Percentiles rank a stretch among this genome's conserved stretches.
Conservation (phyloP, 2,329 filamentous ascomycete genomes). For the Microcera coccophila region DNA sequence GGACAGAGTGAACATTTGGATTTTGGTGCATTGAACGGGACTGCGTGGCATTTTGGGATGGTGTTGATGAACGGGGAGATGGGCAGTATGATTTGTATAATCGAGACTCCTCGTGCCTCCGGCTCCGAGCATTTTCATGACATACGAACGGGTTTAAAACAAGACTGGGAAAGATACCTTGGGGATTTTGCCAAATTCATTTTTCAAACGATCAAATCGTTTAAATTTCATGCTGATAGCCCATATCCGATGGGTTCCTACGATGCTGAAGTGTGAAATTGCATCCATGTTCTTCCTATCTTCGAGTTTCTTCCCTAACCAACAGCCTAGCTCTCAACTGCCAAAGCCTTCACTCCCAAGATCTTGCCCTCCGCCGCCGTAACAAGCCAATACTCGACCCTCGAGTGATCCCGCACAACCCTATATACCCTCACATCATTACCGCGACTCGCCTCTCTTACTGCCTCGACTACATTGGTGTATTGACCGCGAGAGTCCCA, state of each 20-base stretch:
- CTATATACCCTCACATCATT: constrained; percentile 72
- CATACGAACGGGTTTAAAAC: constrained; percentile 10
- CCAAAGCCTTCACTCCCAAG: constrained; percentile 74
- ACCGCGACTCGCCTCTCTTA: constrained; percentile 59
- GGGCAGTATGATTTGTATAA: too few relatives aligned
- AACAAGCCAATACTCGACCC: constrained; percentile 78
- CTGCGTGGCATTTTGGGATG: too few relatives aligned
- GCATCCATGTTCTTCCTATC: too few relatives aligned
- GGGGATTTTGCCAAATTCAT: too few relatives aligned
- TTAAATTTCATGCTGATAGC: too few relatives aligned
- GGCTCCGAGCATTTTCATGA: constrained; percentile 12
- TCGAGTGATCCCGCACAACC: constrained; percentile 58
- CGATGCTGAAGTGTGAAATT: too few relatives aligned
- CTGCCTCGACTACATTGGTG: constrained; percentile 62
- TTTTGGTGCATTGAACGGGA: too few relatives aligned
- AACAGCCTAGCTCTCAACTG: constrained; percentile 55
- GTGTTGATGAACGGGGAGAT: constrained; percentile 4
- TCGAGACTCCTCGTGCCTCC: too few relatives aligned
- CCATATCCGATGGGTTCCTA: too few relatives aligned
- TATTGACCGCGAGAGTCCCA: constrained; percentile 76
- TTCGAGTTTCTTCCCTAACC: background rate
- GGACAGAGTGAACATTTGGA: too few relatives aligned
- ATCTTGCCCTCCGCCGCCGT: constrained; percentile 59
- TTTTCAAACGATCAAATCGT: too few relatives aligned
- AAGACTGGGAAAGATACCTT: too few relatives aligned